Percentiles rank a stretch among this genome's conserved stretches.
These are phyloP conservation scores for Telopea speciosissima DNA, from an alignment of 177 flowering plant species.

Conservation along the genomic window DNA sequence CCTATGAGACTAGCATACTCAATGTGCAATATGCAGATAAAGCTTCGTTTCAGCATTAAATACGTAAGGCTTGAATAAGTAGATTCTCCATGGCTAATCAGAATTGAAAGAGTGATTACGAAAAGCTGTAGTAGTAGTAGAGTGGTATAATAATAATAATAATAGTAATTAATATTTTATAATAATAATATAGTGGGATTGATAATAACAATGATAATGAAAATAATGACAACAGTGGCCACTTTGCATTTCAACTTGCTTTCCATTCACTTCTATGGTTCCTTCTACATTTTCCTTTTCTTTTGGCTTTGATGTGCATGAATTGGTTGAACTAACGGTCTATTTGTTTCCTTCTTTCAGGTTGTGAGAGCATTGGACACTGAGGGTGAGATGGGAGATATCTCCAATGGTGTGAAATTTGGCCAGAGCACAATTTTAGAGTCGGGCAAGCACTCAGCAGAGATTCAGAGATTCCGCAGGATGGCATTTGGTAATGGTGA, in stretches of 20 bases:
- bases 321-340: not conserved
- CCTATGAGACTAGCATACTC: not conserved
- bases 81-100: not conserved
- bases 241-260: not conserved
- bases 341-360: slow-evolving; percentile 17
- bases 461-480: slow-evolving; percentile 56
- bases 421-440: slow-evolving; percentile 53
- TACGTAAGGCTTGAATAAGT: not conserved
- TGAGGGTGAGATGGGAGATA: slow-evolving; percentile 40
- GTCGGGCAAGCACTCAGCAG: slow-evolving; percentile 46
- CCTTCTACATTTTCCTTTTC: not conserved
- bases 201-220: no score
- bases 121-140: no score
- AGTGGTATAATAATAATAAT: no score
- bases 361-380: slow-evolving; percentile 61
- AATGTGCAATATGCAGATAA: not conserved
- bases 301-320: not conserved
- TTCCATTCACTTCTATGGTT: no score
- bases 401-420: slow-evolving; percentile 55
- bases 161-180: no score
- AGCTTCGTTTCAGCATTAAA: not conserved
- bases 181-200: no score
- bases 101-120: no score
- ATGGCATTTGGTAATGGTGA: slow-evolving; percentile 52
- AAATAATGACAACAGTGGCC: not conserved